These are phyloP conservation scores for Brassica nigra DNA, from an alignment of 345 rosid genomes.

Conservation along the genomic window DNA sequence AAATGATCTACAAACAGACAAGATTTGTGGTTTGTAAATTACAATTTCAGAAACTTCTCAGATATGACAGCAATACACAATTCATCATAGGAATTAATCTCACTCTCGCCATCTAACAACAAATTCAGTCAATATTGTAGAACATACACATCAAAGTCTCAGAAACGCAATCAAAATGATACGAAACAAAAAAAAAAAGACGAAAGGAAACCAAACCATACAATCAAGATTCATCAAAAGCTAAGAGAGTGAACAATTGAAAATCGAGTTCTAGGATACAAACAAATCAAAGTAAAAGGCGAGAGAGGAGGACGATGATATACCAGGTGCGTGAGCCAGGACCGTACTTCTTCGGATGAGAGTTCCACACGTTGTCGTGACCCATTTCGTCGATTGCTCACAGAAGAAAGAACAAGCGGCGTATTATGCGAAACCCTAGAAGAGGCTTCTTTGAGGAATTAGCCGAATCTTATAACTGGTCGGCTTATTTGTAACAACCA, in stretches of 20 bases:
- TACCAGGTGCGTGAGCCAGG: slow-evolving; percentile 45
- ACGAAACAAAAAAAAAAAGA: too few species aligned
- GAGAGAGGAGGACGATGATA: not conserved
- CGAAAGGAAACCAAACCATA: too few species aligned
- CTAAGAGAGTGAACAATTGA: not conserved
- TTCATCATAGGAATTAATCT: not conserved
- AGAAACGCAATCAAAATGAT: not conserved
- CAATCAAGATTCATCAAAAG: not conserved
- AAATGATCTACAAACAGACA: too few species aligned
- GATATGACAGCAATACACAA: not conserved
- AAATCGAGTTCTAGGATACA: not conserved
- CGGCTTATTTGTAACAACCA: not conserved
- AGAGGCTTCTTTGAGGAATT: not conserved
- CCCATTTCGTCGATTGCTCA: slow-evolving; percentile 24
- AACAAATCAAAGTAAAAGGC: not conserved
- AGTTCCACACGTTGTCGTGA: slow-evolving; percentile 31
- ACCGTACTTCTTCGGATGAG: slow-evolving; percentile 42
- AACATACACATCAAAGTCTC: not conserved
- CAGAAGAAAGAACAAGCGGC: slow-evolving; percentile 6
- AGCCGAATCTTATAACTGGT: not conserved
- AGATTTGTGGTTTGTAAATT: not conserved
- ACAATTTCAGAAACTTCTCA: not conserved
- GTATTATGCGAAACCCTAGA: slow-evolving; percentile 16
- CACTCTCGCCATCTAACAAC: not conserved
- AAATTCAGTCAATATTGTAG: not conserved